Conservation (phyloP, 805 yeast genomes). For the Ogataea pignaliae region DNA sequence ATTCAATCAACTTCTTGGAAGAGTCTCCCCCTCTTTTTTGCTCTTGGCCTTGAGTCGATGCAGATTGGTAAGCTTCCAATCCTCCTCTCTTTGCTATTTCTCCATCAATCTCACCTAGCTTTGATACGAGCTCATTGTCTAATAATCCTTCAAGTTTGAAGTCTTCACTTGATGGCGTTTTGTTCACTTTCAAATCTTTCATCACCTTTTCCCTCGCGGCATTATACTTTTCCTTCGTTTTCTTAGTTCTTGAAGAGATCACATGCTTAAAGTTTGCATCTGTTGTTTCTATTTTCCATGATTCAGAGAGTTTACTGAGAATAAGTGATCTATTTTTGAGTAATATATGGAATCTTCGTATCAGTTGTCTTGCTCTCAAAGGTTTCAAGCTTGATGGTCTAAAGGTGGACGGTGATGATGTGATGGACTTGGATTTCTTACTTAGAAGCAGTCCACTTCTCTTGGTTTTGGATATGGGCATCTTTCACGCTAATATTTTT, state of each 20-base stretch:
- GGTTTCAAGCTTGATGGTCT: constrained; percentile 56
- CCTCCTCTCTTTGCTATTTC: constrained; percentile 73
- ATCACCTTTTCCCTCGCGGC: constrained; percentile 6
- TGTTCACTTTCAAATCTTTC: constrained; percentile 20
- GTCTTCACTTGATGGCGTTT: constrained; percentile 15
- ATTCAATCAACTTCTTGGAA: constrained; percentile 70
- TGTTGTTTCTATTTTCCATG: constrained; percentile 2
- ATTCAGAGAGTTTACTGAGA: constrained; percentile 15
- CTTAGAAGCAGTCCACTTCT: constrained; percentile 8
- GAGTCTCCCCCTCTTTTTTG: constrained; percentile 85
- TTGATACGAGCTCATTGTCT: constrained; percentile 14
- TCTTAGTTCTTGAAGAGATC: constrained; percentile 5
- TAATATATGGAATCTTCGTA: constrained; percentile 71
- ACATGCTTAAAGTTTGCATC: constrained; percentile 11
- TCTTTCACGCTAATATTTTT: no score
- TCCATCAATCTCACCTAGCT: constrained; percentile 52
- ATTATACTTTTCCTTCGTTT: constrained; percentile 6
- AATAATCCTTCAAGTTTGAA: constrained; percentile 10
- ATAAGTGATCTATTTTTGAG: constrained; percentile 50
- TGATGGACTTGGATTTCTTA: constrained; percentile 31
- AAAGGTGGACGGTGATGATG: constrained; percentile 15
- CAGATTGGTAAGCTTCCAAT: constrained; percentile 70
- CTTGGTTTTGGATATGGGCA: no score
- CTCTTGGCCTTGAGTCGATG: constrained; percentile 83
- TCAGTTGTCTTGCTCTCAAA: constrained; percentile 64